Evolutionary conservation across 2,329 filamentous ascomycete species (phyloP).

Genomic region (Trichothecium sympodiale): DNA sequence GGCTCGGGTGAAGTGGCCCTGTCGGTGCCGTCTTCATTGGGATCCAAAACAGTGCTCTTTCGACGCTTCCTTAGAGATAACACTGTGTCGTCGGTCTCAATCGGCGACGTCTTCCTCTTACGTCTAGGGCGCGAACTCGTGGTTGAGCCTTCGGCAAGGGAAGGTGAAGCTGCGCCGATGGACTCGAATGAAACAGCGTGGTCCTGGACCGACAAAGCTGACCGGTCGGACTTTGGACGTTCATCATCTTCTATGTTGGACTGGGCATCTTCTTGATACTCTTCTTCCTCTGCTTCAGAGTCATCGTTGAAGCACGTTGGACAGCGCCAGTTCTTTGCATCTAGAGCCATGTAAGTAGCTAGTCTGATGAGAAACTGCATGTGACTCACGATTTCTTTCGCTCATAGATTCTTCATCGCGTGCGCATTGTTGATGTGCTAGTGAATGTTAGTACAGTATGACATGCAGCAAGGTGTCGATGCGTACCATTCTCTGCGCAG

Average conservation of each 20-base stretch:
- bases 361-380: not conserved
- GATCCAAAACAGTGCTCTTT: slow-evolving; percentile 34
- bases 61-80: slow-evolving; percentile 42
- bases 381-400: slow-evolving; percentile 18
- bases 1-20: slow-evolving; percentile 16
- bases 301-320: slow-evolving; percentile 31
- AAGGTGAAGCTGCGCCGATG: no score
- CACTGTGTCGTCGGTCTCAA: slow-evolving; percentile 46
- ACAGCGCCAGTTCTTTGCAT: slow-evolving; percentile 36
- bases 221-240: slow-evolving; percentile 14
- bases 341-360: slow-evolving; percentile 17
- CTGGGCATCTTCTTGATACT: slow-evolving; percentile 13
- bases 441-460: slow-evolving; percentile 27
- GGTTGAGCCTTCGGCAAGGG: no score
- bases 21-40: slow-evolving; percentile 20
- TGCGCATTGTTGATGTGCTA: slow-evolving; percentile 88
- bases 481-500: slow-evolving; percentile 75
- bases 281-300: slow-evolving; percentile 19
- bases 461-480: slow-evolving; percentile 11
- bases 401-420: slow-evolving; percentile 44
- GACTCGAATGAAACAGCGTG: no score
- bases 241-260: slow-evolving; percentile 4
- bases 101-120: slow-evolving; percentile 74
- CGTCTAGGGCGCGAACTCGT: slow-evolving; percentile 58
- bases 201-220: slow-evolving; percentile 9